Base-by-base conservation (phyloP, 1,284 basidiomycete genomes). In the Cryptococcus sp. region DNA sequence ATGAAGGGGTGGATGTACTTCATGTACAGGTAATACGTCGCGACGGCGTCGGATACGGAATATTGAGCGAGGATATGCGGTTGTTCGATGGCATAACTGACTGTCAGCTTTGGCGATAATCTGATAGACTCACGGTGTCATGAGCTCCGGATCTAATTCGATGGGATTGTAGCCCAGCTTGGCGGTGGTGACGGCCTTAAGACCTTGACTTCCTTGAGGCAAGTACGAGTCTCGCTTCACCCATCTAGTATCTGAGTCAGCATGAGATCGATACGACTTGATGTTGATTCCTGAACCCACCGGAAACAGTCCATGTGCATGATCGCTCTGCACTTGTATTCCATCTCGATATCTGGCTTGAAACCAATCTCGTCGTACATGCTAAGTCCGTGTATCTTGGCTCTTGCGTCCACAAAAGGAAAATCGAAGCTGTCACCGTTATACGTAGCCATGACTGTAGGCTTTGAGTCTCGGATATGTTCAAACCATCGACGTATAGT, bases 1-100 rank as follows among this genome's bases (percentile, higher is more conserved):
- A 99, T 93, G 84, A 99, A 99, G 0, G 96, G 96, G 73, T 99
- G 94, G 13, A 99, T 94, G 75, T 99, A 99, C 91, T 99, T 99
- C 96, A 99, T 99, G 82, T 99, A 99, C 48, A 99, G 85, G 77
- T 99, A 99, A 78, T 99, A 99, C 1, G 96, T 99, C 22, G 96
- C 96, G 5, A 99, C 96, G 1, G 96, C 96, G 83, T 99, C 96
- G 75, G 96, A 99, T 27, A 99, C 96, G 67, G 96, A 99, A 79
- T 99, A 99, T 72, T 95, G 91, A 0, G 96, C 95, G 13, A 99
- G 86, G 1, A 87, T 82, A 75, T 99, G 94, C 0, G 96, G 96
- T 70, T 96, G 93, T 72, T 99, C 96, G 73, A 92, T 84, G 0
- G 96, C 96, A 78, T 99, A 99, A 41, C 93, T 94, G 63, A 17